Base-by-base conservation (phyloP, 768 basidiomycete genomes). In the Termitomyces bulborhizus region DNA sequence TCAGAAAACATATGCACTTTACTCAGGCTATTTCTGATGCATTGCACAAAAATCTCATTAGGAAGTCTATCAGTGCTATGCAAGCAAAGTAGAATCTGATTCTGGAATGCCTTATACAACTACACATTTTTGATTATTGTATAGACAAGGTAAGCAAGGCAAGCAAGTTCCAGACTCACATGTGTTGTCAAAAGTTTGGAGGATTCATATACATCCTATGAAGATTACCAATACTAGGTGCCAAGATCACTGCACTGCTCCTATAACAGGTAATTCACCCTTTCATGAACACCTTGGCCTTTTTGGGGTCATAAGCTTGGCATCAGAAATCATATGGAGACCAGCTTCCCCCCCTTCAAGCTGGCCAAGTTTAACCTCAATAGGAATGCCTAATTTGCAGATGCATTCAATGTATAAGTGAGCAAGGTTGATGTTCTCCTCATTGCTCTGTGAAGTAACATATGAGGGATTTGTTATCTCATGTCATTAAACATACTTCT, bases 301-400 rank as follows among this genome's bases (percentile, higher is more conserved):
- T 78, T 40, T 60, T 62, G 0, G 76, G 72, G 42, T 75, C 65
- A 3, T 78, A 49, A 77, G 71, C 60, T 76, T 77, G n/a, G 76
- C 71, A 52, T 76, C 75, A 3, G 72, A 75, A 16, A 77, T 77
- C 64, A 72, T 71, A 12, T 76, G 65, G 34, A 79, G 66, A 18
- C 77, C 76, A n/a, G 75, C 76, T 57, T 78, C 76, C 3, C 76
- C 76, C 2, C 77, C 76, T 60, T 79, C 77, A 27, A 78, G 68
- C 15, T 75, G 71, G 7, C 76, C 77, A 21, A 78, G 70, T 60
- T 79, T 76, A 18, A 79, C 76, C 54, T 79, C 76, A 0, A 79
- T 73, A 1, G 72, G 70, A 34, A 79, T 65, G 1, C 75, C 76
- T 37, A 57, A 62, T 51, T 70, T 72, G 7, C 62, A 62, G 4